These are phyloP conservation scores for Chlorella ohadii DNA, from an alignment of 139 green algal species.

Conservation along the genomic window DNA sequence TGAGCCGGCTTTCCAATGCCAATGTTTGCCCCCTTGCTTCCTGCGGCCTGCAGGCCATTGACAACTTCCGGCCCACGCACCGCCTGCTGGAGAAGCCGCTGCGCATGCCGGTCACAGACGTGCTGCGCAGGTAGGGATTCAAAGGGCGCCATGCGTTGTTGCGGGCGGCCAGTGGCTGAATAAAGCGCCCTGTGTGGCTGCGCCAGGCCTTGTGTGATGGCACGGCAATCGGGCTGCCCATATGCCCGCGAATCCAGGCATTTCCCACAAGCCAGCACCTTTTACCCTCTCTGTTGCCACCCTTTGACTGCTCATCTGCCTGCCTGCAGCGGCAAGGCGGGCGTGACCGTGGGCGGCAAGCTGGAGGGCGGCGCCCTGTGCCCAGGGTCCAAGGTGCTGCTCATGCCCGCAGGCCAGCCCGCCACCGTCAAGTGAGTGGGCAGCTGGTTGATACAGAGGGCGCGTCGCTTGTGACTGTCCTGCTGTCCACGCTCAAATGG, in stretches of 20 bases:
- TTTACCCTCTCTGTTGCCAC: too few relatives aligned
- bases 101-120: slow-evolving; percentile 78
- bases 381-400: slow-evolving; percentile 65
- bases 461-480: neutral
- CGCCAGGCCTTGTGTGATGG: too few relatives aligned
- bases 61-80: slow-evolving; percentile 67
- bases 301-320: too few relatives aligned
- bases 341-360: slow-evolving; percentile 79
- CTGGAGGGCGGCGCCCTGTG: slow-evolving; percentile 79
- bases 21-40: too few relatives aligned
- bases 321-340: slow-evolving; percentile 43
- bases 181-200: too few relatives aligned
- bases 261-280: too few relatives aligned
- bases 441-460: neutral
- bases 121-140: slow-evolving; percentile 34
- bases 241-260: too few relatives aligned
- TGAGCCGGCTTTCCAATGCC: too few relatives aligned
- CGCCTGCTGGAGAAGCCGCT: slow-evolving; percentile 64
- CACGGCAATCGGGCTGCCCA: too few relatives aligned
- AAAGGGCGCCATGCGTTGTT: too few relatives aligned
- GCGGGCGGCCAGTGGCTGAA: too few relatives aligned
- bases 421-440: slow-evolving; percentile 61
- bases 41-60: slow-evolving; percentile 83
- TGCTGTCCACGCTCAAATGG: neutral
- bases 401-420: slow-evolving; percentile 68